Conservation (phyloP, 495 filamentous ascomycete genomes). For the Jackrogersella minutella region DNA sequence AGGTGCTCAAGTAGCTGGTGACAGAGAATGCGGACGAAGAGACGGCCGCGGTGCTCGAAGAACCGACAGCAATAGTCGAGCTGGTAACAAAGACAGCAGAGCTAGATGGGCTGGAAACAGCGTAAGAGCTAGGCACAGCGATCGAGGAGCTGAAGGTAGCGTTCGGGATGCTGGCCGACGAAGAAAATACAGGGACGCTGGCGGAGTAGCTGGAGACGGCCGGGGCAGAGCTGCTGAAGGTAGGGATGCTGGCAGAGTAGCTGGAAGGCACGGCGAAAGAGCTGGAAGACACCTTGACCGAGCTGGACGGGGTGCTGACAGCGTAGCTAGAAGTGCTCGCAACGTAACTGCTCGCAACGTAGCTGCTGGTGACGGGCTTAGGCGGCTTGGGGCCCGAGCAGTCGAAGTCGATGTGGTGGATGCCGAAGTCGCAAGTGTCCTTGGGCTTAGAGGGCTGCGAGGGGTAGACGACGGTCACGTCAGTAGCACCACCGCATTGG, state of each 20-base stretch:
- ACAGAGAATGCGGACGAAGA: conserved; percentile 39
- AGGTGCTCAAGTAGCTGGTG: conserved; percentile 59
- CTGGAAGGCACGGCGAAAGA: conserved; percentile 2
- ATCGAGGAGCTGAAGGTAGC: conserved; percentile 25
- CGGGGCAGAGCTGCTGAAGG: conserved; percentile 24
- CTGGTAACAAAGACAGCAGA: conserved; percentile 30
- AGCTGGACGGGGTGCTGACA: conserved; percentile 30
- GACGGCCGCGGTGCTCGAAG: conserved; percentile 35
- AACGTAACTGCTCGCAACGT: conserved; percentile 37
- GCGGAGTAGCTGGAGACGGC: conserved; percentile 19
- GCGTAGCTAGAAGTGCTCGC: conserved; percentile 30
- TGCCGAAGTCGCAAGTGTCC: conserved; percentile 70
- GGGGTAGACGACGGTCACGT: conserved; percentile 78
- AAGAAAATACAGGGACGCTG: conserved; percentile 23
- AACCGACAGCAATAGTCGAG: conserved; percentile 33
- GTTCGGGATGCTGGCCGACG: conserved; percentile 3
- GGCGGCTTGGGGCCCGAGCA: conserved; percentile 65
- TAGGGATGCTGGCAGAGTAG: conserved; percentile 18
- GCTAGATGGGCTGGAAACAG: conserved; percentile 19
- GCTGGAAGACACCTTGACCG: conserved; percentile 23
- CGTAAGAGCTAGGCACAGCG: conserved; percentile 31
- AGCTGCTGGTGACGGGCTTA: conserved; percentile 42
- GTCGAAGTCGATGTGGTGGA: conserved; percentile 82
- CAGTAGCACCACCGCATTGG: conserved; percentile 90
- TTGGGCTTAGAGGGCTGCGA: conserved; percentile 59